These are phyloP conservation scores for Aureobasidium sp. DNA, from an alignment of 2,329 filamentous ascomycete genomes.

Conservation along the genomic window DNA sequence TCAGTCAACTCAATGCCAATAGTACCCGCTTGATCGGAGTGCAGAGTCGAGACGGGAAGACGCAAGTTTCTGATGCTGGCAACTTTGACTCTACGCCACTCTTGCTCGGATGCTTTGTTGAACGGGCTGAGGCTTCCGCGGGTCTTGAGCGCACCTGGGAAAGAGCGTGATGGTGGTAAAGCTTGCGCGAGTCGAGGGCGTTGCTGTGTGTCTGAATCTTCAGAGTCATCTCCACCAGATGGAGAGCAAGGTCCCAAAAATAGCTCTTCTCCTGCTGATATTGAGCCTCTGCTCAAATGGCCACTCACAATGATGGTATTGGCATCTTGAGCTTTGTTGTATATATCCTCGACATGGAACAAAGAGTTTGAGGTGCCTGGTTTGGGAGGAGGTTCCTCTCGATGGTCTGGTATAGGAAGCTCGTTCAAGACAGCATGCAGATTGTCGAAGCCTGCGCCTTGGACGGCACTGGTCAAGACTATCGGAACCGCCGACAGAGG, in stretches of 20 bases:
- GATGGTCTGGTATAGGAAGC: slow-evolving; percentile 53
- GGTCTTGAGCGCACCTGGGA: slow-evolving; percentile 36
- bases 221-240: slow-evolving; percentile 27
- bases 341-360: slow-evolving; percentile 89
- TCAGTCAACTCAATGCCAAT: slow-evolving; percentile 62
- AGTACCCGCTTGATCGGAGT: slow-evolving; percentile 79
- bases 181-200: slow-evolving; percentile 21
- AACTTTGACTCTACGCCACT: slow-evolving; percentile 75
- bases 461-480: slow-evolving; percentile 77
- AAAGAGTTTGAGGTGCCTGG: background rate
- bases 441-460: slow-evolving; percentile 70
- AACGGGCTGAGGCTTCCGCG: background rate
- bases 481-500: slow-evolving; percentile 61
- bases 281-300: slow-evolving; percentile 66
- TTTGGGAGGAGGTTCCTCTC: background rate
- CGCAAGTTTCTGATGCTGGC: slow-evolving; percentile 83
- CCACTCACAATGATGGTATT: slow-evolving; percentile 63
- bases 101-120: slow-evolving; percentile 35
- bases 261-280: slow-evolving; percentile 71
- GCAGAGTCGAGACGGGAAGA: slow-evolving; percentile 67
- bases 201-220: slow-evolving; percentile 28
- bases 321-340: slow-evolving; percentile 48
- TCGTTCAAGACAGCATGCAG: slow-evolving; percentile 73
- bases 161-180: slow-evolving; percentile 38
- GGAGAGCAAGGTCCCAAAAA: slow-evolving; percentile 62